Base-by-base conservation (phyloP, 192 early-diverging fungal species). In the Coemansia pectinata region DNA sequence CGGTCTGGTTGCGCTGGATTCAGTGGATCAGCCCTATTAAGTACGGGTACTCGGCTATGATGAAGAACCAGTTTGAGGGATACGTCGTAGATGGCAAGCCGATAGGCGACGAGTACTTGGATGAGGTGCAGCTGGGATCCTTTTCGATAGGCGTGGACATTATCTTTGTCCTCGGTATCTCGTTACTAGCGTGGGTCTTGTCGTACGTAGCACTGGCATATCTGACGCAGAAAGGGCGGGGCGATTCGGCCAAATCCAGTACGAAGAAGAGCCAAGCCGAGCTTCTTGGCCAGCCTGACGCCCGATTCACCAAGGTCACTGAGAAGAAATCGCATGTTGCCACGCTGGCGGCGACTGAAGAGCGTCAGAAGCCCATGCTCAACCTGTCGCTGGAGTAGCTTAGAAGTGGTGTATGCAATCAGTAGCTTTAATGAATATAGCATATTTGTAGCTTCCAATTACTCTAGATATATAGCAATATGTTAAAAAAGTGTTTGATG, bases 21-120 rank as follows among this genome's bases (percentile, higher is more conserved):
- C 78, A 86, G 63, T 84, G 79, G 79, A 47, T 73, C 36, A 77
- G 78, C 21, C 88, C 88, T 19, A 81, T 87, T 72, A 89, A 89
- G 65, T 89, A 87, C 67, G 77, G 79, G 5, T 90, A 85, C 65
- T 73, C 85, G 48, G 77, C 80, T 12, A 70, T 78, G 62, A 74
- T 83, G 42, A 70, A 74, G 34, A 86, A 81, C 74, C 84, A 88
- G 72, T 84, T 85, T 41, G 3, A 27, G 0, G 87, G 81, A 3
- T 84, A 76, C 29, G 23, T 47, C 10, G 65, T 73, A 10, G 66
- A 80, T 17, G 78, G 83, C 41, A 17, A 60, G 62, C 61, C 72
- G 2, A n/a, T 85, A 27, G 83, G 83, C 48, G 72, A 77, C 62
- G n/a, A 34, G 34, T 74, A 77, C 38, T 27, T 85, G 53, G 57